These are phyloP conservation scores for Sporobolomyces roseus DNA, from an alignment of 768 basidiomycete species.

Conservation along the genomic window DNA sequence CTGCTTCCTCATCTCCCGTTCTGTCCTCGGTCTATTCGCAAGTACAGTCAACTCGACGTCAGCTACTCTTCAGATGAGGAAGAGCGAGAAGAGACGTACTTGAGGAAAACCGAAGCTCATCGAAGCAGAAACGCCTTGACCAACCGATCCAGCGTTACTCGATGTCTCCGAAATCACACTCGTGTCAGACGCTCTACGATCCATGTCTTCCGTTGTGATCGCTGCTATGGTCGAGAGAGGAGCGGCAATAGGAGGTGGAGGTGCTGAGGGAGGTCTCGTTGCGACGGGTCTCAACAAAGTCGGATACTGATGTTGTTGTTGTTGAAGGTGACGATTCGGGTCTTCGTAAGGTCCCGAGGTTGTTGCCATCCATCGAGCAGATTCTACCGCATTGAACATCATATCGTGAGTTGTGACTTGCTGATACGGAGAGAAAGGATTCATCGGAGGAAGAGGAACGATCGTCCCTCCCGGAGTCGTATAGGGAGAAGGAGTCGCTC, in stretches of 20 bases:
- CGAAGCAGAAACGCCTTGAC: no score
- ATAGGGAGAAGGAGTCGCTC: conserved; percentile 1
- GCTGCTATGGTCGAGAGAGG: no score
- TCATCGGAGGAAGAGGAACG: background rate
- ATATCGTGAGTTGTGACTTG: background rate
- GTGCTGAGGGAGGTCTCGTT: background rate
- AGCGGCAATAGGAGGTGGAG: background rate
- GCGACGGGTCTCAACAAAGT: no score
- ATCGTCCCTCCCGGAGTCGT: background rate
- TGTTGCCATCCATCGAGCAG: conserved; percentile 12
- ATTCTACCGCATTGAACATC: conserved; percentile 13
- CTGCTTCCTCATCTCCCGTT: background rate
- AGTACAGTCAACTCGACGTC: no score
- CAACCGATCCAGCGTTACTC: no score
- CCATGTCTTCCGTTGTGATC: no score
- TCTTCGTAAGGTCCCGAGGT: background rate
- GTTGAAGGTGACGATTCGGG: background rate
- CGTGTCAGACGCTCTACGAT: background rate
- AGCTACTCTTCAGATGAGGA: no score
- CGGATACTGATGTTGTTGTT: background rate
- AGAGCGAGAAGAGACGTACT: background rate
- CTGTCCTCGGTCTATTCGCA: no score
- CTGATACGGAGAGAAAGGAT: background rate
- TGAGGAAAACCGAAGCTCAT: background rate
- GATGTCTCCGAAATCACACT: background rate